A percentile compares a stretch with the other conserved stretches of the same genome.
These are phyloP conservation scores for Mrakiaceae sp. DNA, from an alignment of 1,284 basidiomycete genomes.

Conservation along the genomic window DNA sequence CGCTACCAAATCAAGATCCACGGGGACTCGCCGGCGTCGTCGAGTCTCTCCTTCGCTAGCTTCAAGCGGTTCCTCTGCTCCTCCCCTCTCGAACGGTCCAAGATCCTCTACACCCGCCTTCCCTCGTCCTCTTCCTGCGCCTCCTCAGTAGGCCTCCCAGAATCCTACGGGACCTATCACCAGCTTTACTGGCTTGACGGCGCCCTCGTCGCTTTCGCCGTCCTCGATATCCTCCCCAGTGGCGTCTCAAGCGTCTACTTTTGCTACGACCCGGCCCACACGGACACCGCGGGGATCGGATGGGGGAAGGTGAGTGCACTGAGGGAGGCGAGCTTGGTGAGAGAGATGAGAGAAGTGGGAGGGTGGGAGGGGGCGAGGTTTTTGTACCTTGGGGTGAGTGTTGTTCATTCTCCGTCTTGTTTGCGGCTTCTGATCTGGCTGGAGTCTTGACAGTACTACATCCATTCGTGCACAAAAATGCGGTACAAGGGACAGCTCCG, in stretches of 20 bases:
- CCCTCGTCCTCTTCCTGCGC: neutral
- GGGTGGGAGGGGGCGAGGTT: constrained; percentile 51
- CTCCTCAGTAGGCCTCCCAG: neutral
- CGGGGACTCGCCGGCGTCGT: neutral
- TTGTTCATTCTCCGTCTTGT: neutral
- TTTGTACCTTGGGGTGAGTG: constrained; percentile 67
- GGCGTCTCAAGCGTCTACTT: constrained; percentile 96
- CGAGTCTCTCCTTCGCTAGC: neutral
- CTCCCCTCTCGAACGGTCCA: constrained; percentile 1
- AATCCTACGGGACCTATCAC: constrained; percentile 10
- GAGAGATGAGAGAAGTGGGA: constrained; percentile 54
- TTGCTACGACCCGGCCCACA: constrained; percentile 58
- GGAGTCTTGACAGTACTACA: constrained; percentile 48
- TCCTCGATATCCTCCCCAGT: constrained; percentile 78
- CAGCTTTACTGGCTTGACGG: constrained; percentile 48
- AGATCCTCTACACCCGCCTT: neutral
- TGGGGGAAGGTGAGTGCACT: constrained; percentile 76
- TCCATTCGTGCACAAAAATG: constrained; percentile 90
- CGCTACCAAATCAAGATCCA: constrained; percentile 13
- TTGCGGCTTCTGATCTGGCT: neutral
- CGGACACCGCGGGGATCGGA: neutral
- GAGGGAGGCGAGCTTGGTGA: constrained; percentile 59
- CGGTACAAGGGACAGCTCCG: constrained; percentile 85
- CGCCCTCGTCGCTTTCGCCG: constrained; percentile 70
- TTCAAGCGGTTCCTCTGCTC: constrained; percentile 16